phyloP scores from a whole-genome alignment of 495 filamentous ascomycete species.

The Aspergillus taichungensis region DNA sequence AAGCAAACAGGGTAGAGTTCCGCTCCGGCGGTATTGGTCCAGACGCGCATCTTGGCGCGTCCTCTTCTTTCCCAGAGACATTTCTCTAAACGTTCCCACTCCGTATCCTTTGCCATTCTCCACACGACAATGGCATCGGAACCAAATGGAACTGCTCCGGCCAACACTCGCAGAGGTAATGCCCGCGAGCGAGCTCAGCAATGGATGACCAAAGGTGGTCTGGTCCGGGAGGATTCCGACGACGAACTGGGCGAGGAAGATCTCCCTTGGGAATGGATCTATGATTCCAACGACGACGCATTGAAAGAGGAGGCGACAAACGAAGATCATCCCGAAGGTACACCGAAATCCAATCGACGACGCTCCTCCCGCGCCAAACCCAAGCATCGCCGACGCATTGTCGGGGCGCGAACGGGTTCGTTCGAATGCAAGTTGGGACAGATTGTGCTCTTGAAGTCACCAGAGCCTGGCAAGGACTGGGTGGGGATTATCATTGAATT shows the following conservation, averaged over 20 bases:
- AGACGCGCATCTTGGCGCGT: too few species aligned
- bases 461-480: constrained; percentile 76
- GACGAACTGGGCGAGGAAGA: constrained; percentile 84
- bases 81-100: too few species aligned
- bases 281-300: constrained; percentile 34
- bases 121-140: constrained; percentile 13
- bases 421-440: constrained; percentile 81
- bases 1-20: too few species aligned
- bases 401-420: constrained; percentile 76
- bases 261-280: constrained; percentile 90
- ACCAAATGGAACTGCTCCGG: constrained; percentile 9
- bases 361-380: constrained; percentile 21
- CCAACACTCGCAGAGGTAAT: constrained; percentile 13
- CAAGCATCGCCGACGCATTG: constrained; percentile 40
- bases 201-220: constrained; percentile 54
- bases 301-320: constrained; percentile 13
- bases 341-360: constrained; percentile 25
- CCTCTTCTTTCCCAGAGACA: too few species aligned
- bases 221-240: constrained; percentile 81
- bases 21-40: too few species aligned
- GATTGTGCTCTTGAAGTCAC: constrained; percentile 75
- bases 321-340: constrained; percentile 22
- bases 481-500: constrained; percentile 82
- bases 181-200: constrained; percentile 44
- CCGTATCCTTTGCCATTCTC: too few species aligned